phyloP scores from a whole-genome alignment of 805 yeast species.

The Hanseniaspora meyeri region DNA sequence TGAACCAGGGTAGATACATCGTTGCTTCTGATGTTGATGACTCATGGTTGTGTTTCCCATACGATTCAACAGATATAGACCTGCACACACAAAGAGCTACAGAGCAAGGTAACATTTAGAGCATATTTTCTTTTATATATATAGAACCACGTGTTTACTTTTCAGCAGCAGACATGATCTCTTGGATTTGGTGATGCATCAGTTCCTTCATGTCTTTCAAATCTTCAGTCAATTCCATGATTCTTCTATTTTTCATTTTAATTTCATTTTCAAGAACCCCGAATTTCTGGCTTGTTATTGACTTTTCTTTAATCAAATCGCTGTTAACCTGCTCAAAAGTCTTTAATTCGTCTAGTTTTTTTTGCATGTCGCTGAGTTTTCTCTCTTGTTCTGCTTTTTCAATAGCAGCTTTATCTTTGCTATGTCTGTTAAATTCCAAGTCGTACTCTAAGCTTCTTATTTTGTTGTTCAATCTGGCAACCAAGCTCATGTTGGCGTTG shows the following conservation, averaged over 20 bases:
- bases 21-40: constrained; percentile 69
- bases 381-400: constrained; percentile 58
- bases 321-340: constrained; percentile 27
- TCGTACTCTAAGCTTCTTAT: constrained; percentile 75
- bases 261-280: constrained; percentile 53
- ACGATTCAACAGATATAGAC: constrained; percentile 79
- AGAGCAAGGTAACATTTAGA: constrained; percentile 51
- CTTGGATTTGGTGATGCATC: constrained; percentile 73
- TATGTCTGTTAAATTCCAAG: constrained; percentile 50
- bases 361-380: constrained; percentile 50
- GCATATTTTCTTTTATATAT: not conserved
- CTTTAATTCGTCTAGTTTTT: constrained; percentile 38
- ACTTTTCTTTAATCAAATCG: constrained; percentile 25
- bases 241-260: constrained; percentile 79
- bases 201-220: constrained; percentile 79
- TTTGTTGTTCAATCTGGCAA: constrained; percentile 62
- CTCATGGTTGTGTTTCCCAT: constrained; percentile 79
- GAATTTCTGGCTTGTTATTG: constrained; percentile 32
- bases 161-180: constrained; percentile 45
- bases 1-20: constrained; percentile 52
- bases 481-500: constrained; percentile 36
- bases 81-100: constrained; percentile 55
- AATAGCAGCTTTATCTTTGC: constrained; percentile 37
- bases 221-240: constrained; percentile 77
- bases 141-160: not conserved